Evolutionary conservation across 2,329 filamentous ascomycete species (phyloP), one percentile per base, ranked within the genome.

Genomic region (Polytolypa hystricis): DNA sequence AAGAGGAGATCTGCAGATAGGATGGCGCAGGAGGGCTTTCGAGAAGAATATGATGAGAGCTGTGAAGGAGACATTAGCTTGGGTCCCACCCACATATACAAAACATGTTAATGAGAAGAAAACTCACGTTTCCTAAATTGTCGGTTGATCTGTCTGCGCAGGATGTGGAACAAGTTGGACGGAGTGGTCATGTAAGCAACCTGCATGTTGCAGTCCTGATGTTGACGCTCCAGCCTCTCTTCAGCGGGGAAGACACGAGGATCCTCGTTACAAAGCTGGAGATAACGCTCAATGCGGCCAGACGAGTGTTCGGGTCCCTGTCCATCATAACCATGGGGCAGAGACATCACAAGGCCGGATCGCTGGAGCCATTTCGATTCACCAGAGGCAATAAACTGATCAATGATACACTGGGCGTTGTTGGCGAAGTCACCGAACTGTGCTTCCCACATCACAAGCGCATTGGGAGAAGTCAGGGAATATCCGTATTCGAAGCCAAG

Each of bases 391-490:
- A 98, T 81, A 67, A 98, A 98, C 66, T 98, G 91, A 62, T 98
- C 91, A 56, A 98, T 93, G 64, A 98, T 93, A 61, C 86, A 93
- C 67, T 98, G 91, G 29, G 91, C 89, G 56, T 95, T 98, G 74
- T 98, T 98, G 72, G 91, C 91, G 55, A 98, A 98, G 65, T 98
- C 91, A 71, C 91, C 91, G 55, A 98, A 98, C 65, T 98, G 91
- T 25, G 91, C 91, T 68, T 98, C 91, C 91, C 91, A 98, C 79
- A 98, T 93, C 51, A 98, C 89, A 17, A 98, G 77, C 25, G 91
- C 89, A 58, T 95, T 93, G 40, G 91, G 91, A 19, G 91, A 96
- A 18, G 87, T 93, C 42, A 98, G 69, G 3, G 91, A 98, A 71
- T 98, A 98, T 42, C 91, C 91, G 55, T 98, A 98, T 65, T 98